These are phyloP conservation scores for Polyporus arcularius DNA, from an alignment of 768 basidiomycete genomes.

Conservation along the genomic window DNA sequence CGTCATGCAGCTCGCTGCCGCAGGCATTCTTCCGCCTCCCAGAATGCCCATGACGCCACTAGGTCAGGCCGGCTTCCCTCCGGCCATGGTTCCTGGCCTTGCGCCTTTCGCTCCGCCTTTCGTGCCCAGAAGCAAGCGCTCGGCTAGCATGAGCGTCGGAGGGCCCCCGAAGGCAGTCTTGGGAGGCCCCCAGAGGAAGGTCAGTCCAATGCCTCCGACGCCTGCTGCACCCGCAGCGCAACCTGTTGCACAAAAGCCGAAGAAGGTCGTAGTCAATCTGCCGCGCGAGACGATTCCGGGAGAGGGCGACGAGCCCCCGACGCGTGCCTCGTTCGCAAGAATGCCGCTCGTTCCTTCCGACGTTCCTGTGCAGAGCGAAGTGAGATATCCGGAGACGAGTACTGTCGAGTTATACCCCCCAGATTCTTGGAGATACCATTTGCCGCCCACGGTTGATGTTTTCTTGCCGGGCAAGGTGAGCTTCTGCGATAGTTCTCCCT, in stretches of 20 bases:
- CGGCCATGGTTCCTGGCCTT: conserved; percentile 41
- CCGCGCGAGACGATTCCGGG: conserved; percentile 62
- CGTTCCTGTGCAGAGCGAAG: conserved; percentile 31
- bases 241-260: conserved; percentile 45
- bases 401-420: conserved; percentile 63
- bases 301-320: conserved; percentile 38
- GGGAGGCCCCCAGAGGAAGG: conserved; percentile 77
- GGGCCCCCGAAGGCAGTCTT: conserved; percentile 88
- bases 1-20: conserved; percentile 62
- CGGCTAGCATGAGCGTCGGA: conserved; percentile 69
- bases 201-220: conserved; percentile 61
- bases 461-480: conserved; percentile 79
- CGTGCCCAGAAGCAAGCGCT: conserved; percentile 62
- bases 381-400: conserved; percentile 35
- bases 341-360: conserved; percentile 46
- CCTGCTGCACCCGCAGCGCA: conserved; percentile 31
- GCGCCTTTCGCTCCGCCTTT: conserved; percentile 46
- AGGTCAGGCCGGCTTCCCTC: conserved; percentile 54
- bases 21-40: conserved; percentile 57
- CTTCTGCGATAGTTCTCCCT: conserved; percentile 3
- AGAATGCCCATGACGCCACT: conserved; percentile 64
- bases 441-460: conserved; percentile 76
- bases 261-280: conserved; percentile 70
- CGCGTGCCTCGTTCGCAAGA: conserved; percentile 61
- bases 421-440: conserved; percentile 55